Evolutionary conservation across 2,329 filamentous ascomycete species (phyloP).

Genomic region (Cercospora zeae-maydis): DNA sequence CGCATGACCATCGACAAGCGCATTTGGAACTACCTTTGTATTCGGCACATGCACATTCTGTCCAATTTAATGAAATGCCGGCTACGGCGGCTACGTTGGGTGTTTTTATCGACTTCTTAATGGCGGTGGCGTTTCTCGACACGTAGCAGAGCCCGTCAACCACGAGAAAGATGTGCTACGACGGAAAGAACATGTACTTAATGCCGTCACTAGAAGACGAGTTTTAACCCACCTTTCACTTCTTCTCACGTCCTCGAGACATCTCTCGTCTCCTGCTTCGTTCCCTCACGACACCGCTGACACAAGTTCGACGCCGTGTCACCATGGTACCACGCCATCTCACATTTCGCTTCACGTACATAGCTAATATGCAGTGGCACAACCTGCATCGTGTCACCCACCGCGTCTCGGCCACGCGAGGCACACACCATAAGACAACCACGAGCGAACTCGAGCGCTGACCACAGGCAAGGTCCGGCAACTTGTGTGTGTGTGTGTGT

Average conservation of each 20-base stretch:
- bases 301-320: background rate
- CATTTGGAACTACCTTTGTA: slow-evolving; percentile 10
- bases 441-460: too few relatives aligned
- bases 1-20: slow-evolving; percentile 8
- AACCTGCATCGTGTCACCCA: too few relatives aligned
- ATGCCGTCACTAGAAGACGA: slow-evolving; percentile 17
- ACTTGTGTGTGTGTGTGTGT: too few relatives aligned
- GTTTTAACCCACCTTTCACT: slow-evolving; percentile 14
- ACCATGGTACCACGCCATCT: background rate
- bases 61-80: slow-evolving; percentile 4
- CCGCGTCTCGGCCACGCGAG: too few relatives aligned
- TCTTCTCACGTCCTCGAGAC: too few relatives aligned
- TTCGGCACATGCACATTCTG: slow-evolving; percentile 9
- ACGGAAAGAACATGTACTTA: slow-evolving; percentile 9
- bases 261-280: background rate
- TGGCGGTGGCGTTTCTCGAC: slow-evolving; percentile 8
- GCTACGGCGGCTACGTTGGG: slow-evolving; percentile 2
- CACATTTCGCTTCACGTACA: too few relatives aligned
- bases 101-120: slow-evolving; percentile 10
- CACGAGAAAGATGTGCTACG: slow-evolving; percentile 7
- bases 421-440: too few relatives aligned
- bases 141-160: background rate
- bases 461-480: too few relatives aligned
- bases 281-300: background rate
- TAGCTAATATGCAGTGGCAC: too few relatives aligned